Base-by-base conservation (phyloP, 2,329 filamentous ascomycete species). In the Didymella glomerata region DNA sequence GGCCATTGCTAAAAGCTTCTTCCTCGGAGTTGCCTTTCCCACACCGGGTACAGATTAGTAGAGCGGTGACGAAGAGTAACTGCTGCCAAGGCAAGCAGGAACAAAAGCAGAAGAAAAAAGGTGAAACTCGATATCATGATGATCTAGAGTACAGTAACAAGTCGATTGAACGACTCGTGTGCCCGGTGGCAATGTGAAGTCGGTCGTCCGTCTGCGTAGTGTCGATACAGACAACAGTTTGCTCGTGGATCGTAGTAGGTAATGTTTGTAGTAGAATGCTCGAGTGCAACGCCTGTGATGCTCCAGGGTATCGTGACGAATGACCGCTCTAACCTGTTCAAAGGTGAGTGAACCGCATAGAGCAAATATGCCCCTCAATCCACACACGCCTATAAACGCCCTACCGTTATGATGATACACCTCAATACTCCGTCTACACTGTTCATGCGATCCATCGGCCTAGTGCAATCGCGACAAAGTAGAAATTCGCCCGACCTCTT, bases 31-130 rank as follows among this genome's bases (percentile, higher is more conserved):
- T 46, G 48, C 56, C 70, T 72, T 65, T 57, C 68, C 70, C 69
- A 62, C 71, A 69, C 71, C 67, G 64, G 66, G 67, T 66, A 51
- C 24, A 48, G 0, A 59, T 71, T 59, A 71, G 67, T 65, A 51
- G 28, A 9, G 13, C 13, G 3, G 16, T 3, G 48, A 22, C n/a
- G 8, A 32, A 16, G 18, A 46, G 30, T 30, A 48, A 22, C 51
- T 32, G 38, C 40, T 42, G 46, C 24, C 24, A 34, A 46, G 42
- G 47, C 27, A 25, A 54, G 49, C 46, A 51, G 44, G 48, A 27
- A 54, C 24, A 57, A 36, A 56, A 60, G 45, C 64, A 52, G 46
- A 60, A 54, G 41, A 58, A 24, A 50, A 54, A 66, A 59, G 20
- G 34, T 60, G 41, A 52, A 65, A 57, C 54, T 52, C 44, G 54